These are phyloP conservation scores for Rachicladosporium sp. DNA, from an alignment of 2,329 filamentous ascomycete species.

Conservation along the genomic window DNA sequence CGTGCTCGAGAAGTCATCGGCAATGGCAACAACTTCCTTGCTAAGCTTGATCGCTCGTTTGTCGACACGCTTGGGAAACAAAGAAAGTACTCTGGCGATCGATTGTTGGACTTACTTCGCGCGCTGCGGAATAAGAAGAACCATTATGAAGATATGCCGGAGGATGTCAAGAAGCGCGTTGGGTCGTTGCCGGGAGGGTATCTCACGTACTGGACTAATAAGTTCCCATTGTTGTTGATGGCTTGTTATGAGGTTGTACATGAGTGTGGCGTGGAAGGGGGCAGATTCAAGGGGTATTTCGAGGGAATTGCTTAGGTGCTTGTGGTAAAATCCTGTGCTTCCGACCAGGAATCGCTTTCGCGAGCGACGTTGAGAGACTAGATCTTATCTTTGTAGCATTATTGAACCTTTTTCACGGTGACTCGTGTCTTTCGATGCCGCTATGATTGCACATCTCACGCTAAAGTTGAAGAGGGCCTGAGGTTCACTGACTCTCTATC, in stretches of 20 bases:
- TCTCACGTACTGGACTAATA: constrained; percentile 66
- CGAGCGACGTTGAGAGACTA: too few relatives aligned
- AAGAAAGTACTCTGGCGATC: constrained; percentile 78
- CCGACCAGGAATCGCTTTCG: not conserved
- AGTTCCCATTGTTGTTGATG: constrained; percentile 68
- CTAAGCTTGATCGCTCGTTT: constrained; percentile 63
- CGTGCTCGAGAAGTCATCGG: constrained; percentile 33
- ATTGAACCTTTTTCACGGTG: too few relatives aligned
- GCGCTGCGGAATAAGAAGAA: constrained; percentile 93
- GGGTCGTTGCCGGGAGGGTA: constrained; percentile 63
- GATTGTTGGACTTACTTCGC: constrained; percentile 73
- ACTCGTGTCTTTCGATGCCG: too few relatives aligned
- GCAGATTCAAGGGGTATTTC: constrained; percentile 64
- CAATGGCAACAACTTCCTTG: constrained; percentile 61
- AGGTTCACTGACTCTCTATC: too few relatives aligned
- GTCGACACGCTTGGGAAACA: constrained; percentile 86
- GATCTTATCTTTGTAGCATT: too few relatives aligned
- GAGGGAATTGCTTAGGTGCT: constrained; percentile 8
- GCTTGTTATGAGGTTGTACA: constrained; percentile 65
- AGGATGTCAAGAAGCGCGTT: constrained; percentile 59
- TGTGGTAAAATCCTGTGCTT: constrained; percentile 1
- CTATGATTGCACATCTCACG: too few relatives aligned
- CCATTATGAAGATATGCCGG: constrained; percentile 93
- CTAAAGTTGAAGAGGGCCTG: too few relatives aligned
- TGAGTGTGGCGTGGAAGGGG: constrained; percentile 50